Percentiles rank a stretch among this genome's conserved stretches.
phyloP scores from a whole-genome alignment of 345 rosid genomes.

The Citrus australasica region DNA sequence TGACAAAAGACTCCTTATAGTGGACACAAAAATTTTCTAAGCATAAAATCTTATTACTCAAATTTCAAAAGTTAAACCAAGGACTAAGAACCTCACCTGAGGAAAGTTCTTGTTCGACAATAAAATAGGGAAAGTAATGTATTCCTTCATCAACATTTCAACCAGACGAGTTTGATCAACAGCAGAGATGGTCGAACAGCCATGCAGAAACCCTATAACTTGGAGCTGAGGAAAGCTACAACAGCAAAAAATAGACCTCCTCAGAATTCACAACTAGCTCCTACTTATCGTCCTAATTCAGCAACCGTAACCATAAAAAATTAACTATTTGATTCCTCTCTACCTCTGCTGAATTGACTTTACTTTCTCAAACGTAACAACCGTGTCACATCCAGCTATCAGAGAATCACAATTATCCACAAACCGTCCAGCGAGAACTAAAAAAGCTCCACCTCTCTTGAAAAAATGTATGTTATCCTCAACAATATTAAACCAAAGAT shows the following conservation, averaged over 20 bases:
- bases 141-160: slow-evolving; percentile 61
- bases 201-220: slow-evolving; percentile 57
- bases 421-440: slow-evolving; percentile 57
- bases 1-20: not conserved
- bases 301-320: not conserved
- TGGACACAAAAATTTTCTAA: not conserved
- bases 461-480: slow-evolving; percentile 34
- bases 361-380: slow-evolving; percentile 49
- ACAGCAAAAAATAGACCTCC: slow-evolving; percentile 15
- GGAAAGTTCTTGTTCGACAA: slow-evolving; percentile 49
- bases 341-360: slow-evolving; percentile 83
- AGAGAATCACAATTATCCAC: slow-evolving; percentile 34
- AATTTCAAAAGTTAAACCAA: not conserved
- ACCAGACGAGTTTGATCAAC: slow-evolving; percentile 42
- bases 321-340: slow-evolving; percentile 4
- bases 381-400: slow-evolving; percentile 16
- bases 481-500: slow-evolving; percentile 73
- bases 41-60: not conserved
- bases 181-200: slow-evolving; percentile 36
- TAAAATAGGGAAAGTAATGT: slow-evolving; percentile 70
- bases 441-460: slow-evolving; percentile 41
- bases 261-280: slow-evolving; percentile 5
- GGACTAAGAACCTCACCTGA: slow-evolving; percentile 37
- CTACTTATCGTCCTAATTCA: not conserved
- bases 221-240: slow-evolving; percentile 61